Conservation (phyloP, 1,284 basidiomycete species). For the Gastroboletus turbinatus region DNA sequence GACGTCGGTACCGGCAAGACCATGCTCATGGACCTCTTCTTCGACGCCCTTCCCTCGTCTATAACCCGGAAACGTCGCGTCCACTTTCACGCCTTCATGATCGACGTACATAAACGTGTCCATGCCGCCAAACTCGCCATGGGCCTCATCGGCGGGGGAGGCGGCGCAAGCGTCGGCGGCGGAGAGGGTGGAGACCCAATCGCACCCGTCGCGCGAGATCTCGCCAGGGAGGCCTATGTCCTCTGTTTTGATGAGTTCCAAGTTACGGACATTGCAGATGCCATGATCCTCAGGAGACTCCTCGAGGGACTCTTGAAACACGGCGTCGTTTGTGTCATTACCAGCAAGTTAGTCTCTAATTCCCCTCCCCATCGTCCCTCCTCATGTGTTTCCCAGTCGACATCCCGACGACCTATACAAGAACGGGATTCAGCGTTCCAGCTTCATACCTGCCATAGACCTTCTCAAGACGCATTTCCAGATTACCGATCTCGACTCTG, state of each 20-base stretch:
- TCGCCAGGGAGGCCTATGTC: constrained; percentile 84
- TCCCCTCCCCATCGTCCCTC: not conserved
- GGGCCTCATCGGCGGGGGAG: constrained; percentile 44
- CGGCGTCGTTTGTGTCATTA: constrained; percentile 94
- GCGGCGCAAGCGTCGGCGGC: constrained; percentile 27
- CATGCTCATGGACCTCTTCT: constrained; percentile 99
- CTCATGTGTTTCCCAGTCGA: constrained; percentile 59
- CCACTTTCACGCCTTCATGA: constrained; percentile 99
- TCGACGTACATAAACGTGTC: constrained; percentile 93
- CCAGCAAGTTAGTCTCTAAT: constrained; percentile 77
- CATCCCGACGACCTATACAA: constrained; percentile 98
- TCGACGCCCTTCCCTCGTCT: constrained; percentile 80
- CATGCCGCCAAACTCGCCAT: constrained; percentile 75
- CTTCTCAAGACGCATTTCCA: constrained; percentile 86
- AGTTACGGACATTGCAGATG: constrained; percentile 98
- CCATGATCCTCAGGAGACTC: constrained; percentile 93
- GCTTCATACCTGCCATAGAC: constrained; percentile 94
- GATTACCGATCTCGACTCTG: constrained; percentile 91
- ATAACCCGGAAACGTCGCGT: constrained; percentile 82
- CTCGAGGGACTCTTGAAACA: constrained; percentile 84
- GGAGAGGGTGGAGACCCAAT: constrained; percentile 79
- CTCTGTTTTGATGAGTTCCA: constrained; percentile 99
- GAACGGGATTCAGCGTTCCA: constrained; percentile 97
- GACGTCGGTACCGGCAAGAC: constrained; percentile 97
- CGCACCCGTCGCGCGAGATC: constrained; percentile 83